phyloP scores from a whole-genome alignment of 176 grass and related monocot species.

The Phoenix dactylifera region DNA sequence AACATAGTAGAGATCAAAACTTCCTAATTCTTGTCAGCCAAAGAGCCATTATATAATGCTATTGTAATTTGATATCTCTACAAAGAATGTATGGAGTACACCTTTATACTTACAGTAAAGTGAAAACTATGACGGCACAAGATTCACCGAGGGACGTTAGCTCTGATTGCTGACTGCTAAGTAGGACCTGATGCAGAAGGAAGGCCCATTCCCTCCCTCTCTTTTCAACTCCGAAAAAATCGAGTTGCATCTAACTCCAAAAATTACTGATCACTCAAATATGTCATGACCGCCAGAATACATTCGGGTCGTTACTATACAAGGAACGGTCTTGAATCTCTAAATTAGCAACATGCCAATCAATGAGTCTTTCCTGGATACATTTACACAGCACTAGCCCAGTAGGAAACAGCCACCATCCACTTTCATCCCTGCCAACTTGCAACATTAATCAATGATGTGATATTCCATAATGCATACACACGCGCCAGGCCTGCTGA shows the following conservation, averaged over 20 bases:
- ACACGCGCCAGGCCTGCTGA: conserved; percentile 94
- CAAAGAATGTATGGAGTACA: conserved; percentile 15
- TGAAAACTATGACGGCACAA: conserved; percentile 9
- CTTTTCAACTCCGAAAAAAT: conserved; percentile 15
- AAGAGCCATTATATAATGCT: too few species aligned
- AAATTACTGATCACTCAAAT: conserved; percentile 12
- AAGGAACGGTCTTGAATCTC: conserved; percentile 92
- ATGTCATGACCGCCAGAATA: conserved; percentile 93
- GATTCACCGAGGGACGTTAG: not conserved
- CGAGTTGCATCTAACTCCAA: conserved; percentile 18
- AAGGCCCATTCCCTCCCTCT: too few species aligned
- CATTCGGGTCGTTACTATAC: conserved; percentile 76
- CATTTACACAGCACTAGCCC: conserved; percentile 85
- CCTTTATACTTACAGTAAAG: conserved; percentile 6
- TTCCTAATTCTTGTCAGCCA: too few species aligned
- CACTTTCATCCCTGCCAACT: conserved; percentile 57
- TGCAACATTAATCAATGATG: conserved; percentile 96
- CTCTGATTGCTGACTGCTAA: not conserved
- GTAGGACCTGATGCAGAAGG: not conserved
- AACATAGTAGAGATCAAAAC: too few species aligned
- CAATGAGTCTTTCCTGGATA: conserved; percentile 94
- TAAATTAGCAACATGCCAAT: conserved; percentile 98
- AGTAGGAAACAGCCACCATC: conserved; percentile 93
- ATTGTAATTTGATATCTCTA: not conserved
- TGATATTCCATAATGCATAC: conserved; percentile 98